These are phyloP conservation scores for Oryza glumipatula DNA, from an alignment of 176 grass and related monocot species.

Conservation along the genomic window DNA sequence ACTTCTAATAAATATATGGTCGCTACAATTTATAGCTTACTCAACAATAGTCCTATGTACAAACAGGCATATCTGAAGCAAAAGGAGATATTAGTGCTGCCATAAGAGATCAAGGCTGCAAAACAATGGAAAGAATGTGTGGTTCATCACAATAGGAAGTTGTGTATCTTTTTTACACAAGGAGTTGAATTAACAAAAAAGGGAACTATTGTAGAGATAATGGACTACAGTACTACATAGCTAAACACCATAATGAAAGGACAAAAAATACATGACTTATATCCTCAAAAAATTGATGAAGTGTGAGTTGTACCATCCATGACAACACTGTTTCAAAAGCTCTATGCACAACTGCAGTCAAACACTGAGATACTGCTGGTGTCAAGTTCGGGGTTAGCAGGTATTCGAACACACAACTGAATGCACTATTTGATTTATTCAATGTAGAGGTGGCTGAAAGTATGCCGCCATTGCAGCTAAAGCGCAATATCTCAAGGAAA, in stretches of 20 bases:
- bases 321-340: slow-evolving; percentile 85
- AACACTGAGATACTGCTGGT: slow-evolving; percentile 87
- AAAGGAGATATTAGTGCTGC: slow-evolving; percentile 13
- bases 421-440: slow-evolving; percentile 87
- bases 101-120: slow-evolving; percentile 30
- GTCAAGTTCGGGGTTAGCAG: slow-evolving; percentile 95
- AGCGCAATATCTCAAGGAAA: slow-evolving; percentile 96
- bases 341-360: slow-evolving; percentile 85
- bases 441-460: slow-evolving; percentile 61
- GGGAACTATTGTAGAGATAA: slow-evolving; percentile 2
- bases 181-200: slow-evolving; percentile 13
- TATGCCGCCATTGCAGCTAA: slow-evolving; percentile 89
- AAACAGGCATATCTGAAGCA: slow-evolving; percentile 9
- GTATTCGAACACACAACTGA: slow-evolving; percentile 97
- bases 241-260: slow-evolving; percentile 9
- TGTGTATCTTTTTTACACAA: slow-evolving; percentile 19
- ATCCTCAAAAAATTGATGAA: slow-evolving; percentile 38
- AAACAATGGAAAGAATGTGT: slow-evolving; percentile 27
- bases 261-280: slow-evolving; percentile 17
- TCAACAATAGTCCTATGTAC: slow-evolving; percentile 31
- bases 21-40: slow-evolving; percentile 33
- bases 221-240: slow-evolving; percentile 26
- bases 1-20: background rate
- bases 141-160: slow-evolving; percentile 15
- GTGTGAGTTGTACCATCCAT: slow-evolving; percentile 77